Evolutionary conservation across 2,329 filamentous ascomycete species (phyloP), one percentile per base, ranked within the genome.

Genomic region (Fusarium incarnatum): DNA sequence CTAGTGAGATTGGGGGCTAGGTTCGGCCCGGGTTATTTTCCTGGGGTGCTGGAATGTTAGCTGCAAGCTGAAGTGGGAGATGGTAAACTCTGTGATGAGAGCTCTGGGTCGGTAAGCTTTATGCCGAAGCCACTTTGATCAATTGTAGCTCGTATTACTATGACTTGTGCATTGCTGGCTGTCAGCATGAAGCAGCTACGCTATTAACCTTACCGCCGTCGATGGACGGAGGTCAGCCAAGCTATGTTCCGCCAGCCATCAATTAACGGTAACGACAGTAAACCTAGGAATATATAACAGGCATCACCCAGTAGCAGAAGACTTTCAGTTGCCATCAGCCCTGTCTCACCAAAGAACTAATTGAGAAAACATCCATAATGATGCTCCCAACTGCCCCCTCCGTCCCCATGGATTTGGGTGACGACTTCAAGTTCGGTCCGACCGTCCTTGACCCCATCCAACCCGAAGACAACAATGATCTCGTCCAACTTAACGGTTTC

Each of bases 341-440:
- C 11, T 28, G 5, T 28, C 11, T 11, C 12, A 28, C 22, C 22
- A 22, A 22, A 22, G 22, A 22, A 22, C 3, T 12, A 3, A 6
- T 12, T 6, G 27, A 28, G 27, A 28, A 28, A 12, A 6, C 2
- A 28, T 28, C 7, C 52, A 53, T n/a, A 6, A 68, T 68, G 65
- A 40, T 44, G 11, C 52, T 64, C 8, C 66, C 66, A 27, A 55
- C 32, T 41, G 67, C 67, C 12, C 67, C 67, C 6, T 30, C 41
- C 7, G 67, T 70, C n/a, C 48, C 62, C 22, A 70, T 70, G 27
- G 62, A 53, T 34, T 18, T 70, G 27, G 67, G 67, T 2, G 48
- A 70, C 3, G 56, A 57, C 9, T 70, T 70, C 61, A 52, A 69
- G 25, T 69, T 69, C 30, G 67, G 67, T 1, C 67, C 67, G 18